phyloP scores from a whole-genome alignment of 768 basidiomycete species.

The Phaeotremella fagi region DNA sequence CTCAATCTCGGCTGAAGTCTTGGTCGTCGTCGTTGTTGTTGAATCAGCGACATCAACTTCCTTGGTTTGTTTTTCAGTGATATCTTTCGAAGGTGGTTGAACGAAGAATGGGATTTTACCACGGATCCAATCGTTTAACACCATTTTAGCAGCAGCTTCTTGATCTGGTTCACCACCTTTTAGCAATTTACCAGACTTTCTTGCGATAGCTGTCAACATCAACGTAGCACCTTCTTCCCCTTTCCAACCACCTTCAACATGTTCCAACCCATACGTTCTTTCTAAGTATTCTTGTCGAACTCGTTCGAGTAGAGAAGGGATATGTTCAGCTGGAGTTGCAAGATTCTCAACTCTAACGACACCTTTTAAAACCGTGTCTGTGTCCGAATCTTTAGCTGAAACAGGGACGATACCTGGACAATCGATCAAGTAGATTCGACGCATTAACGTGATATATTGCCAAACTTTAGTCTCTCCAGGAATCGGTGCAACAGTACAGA shows the following conservation, averaged over 20 bases:
- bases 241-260: conserved; percentile 53
- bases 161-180: conserved; percentile 93
- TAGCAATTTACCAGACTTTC: conserved; percentile 83
- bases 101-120: conserved; percentile 97
- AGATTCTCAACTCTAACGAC: conserved; percentile 94
- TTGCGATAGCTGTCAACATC: conserved; percentile 76
- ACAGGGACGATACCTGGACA: conserved; percentile 97
- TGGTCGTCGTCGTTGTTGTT: neutral
- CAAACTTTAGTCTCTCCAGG: conserved; percentile 99
- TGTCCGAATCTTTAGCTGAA: conserved; percentile 83
- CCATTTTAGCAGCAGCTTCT: conserved; percentile 87
- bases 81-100: conserved; percentile 67
- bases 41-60: conserved; percentile 9
- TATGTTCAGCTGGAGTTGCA: conserved; percentile 84
- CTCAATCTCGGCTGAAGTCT: conserved; percentile 15
- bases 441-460: conserved; percentile 98
- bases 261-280: conserved; percentile 52
- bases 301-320: conserved; percentile 77
- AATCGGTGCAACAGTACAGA: conserved; percentile 91
- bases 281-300: conserved; percentile 91
- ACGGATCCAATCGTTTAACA: conserved; percentile 93
- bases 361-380: conserved; percentile 89
- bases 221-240: conserved; percentile 57
- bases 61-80: neutral
- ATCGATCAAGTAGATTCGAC: conserved; percentile 96